Evolutionary conservation across 257 asterid genomes (phyloP).

Genomic region (Solanum chmielewskii): DNA sequence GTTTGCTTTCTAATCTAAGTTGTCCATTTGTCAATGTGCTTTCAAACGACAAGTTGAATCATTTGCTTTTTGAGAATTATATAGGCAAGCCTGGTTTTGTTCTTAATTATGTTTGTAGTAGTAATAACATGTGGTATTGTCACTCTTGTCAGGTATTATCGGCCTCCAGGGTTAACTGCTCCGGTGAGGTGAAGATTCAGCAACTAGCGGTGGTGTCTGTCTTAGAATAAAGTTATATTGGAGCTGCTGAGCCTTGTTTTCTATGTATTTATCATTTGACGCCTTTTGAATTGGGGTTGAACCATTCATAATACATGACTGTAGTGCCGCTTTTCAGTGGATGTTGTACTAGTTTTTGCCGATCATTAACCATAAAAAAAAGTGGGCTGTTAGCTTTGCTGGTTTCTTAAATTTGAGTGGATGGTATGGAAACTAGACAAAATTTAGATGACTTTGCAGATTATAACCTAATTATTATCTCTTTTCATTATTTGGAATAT

Average conservation of each 20-base stretch:
- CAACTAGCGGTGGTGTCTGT: neutral
- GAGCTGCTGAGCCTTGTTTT: neutral
- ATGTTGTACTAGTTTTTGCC: neutral
- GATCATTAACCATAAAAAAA: neutral
- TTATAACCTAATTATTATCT: no score
- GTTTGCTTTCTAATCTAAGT: neutral
- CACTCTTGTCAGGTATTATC: conserved; percentile 58
- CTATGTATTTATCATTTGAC: neutral
- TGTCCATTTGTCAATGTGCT: neutral
- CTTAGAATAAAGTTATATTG: neutral
- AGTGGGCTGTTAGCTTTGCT: neutral
- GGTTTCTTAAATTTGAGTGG: neutral
- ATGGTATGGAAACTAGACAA: neutral
- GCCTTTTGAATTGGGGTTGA: neutral
- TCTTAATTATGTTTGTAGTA: neutral
- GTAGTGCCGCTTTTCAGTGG: neutral
- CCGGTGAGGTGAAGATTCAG: neutral
- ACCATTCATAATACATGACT: neutral
- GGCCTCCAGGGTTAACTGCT: conserved; percentile 78
- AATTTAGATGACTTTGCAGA: neutral
- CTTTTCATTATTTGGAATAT: no score
- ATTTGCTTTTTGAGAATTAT: neutral
- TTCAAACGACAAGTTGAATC: neutral
- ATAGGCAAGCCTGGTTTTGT: neutral
- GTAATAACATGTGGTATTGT: neutral